These are phyloP conservation scores for baker's yeast (Saccharomyces cerevisiae) DNA, from an alignment of 805 yeast species.

Conservation along the genomic window DNA sequence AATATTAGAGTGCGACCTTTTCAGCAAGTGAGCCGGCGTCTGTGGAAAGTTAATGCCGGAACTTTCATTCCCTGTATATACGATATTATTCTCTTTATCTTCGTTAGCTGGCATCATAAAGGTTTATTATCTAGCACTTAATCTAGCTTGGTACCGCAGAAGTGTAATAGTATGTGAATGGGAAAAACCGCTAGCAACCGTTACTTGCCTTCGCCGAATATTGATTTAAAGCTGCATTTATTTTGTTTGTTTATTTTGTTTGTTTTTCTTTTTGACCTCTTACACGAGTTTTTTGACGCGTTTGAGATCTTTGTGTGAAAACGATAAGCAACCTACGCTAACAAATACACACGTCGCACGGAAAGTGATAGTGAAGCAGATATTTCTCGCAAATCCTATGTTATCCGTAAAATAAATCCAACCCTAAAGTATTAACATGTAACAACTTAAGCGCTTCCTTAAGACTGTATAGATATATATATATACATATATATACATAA, in stretches of 20 bases:
- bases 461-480: no score
- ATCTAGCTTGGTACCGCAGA: neutral
- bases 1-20: constrained; percentile 16
- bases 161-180: neutral
- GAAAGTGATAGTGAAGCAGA: neutral
- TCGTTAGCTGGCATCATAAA: neutral
- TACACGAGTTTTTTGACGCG: neutral
- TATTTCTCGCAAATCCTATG: neutral
- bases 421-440: neutral
- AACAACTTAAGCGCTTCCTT: neutral
- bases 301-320: neutral
- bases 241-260: neutral
- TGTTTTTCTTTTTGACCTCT: constrained; percentile 2
- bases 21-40: constrained; percentile 22
- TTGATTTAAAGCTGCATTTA: neutral
- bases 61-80: constrained; percentile 3
- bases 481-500: neutral
- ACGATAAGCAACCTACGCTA: neutral
- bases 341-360: neutral
- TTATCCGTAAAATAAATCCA: neutral
- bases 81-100: constrained; percentile 11
- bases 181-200: neutral
- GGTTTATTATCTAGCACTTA: neutral
- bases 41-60: constrained; percentile 9
- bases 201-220: neutral